Base-by-base conservation (phyloP, 805 yeast species). In the baker's yeast (Saccharomyces cerevisiae) region DNA sequence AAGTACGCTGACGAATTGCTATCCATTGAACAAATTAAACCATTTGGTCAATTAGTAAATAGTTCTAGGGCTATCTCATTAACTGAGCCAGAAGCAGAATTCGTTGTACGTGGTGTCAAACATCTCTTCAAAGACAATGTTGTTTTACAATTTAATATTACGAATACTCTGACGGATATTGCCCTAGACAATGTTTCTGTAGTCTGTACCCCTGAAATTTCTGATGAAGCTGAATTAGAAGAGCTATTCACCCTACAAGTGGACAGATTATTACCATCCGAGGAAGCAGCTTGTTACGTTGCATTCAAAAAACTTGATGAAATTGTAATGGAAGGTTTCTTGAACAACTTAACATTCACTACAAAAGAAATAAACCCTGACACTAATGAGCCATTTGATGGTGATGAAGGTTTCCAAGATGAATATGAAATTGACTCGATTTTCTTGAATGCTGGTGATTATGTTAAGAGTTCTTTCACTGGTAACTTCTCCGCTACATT, bases 61-160 rank as follows among this genome's bases (percentile, higher is more conserved):
- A 80, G 91, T 8, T 83, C 96, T 1, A 67, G 73, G 41, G 70
- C 76, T 36, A 75, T 81, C 53, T 82, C 85, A 60, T 80, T 92
- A 64, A 91, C 98, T 24, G 99, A 94, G 70, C 78, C 80, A 56
- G 98, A 91, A 70, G 89, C 95, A 57, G 99, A 94, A 73, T 89
- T 90, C 70, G 91, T 89, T 47, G 96, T 94, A 56, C 79, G 79
- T 51, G 91, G 86, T 36, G 76, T 88, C 54, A 91, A 89, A 71
- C 98, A 91, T 69, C 73, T 91, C 53, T 94, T 87, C 71, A 82
- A 81, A 57, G 75, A 80, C 14, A 84, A 87, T 63, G 75, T 85
- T 64, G 81, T 92, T 57, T 72, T 90, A 59, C 97, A 92, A 74
- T 92, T 81, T 72, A 83, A 86, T 59, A 81, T 94, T 59, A 80